phyloP scores from a whole-genome alignment of 257 asterid species.

The Fraxinus anomala region DNA sequence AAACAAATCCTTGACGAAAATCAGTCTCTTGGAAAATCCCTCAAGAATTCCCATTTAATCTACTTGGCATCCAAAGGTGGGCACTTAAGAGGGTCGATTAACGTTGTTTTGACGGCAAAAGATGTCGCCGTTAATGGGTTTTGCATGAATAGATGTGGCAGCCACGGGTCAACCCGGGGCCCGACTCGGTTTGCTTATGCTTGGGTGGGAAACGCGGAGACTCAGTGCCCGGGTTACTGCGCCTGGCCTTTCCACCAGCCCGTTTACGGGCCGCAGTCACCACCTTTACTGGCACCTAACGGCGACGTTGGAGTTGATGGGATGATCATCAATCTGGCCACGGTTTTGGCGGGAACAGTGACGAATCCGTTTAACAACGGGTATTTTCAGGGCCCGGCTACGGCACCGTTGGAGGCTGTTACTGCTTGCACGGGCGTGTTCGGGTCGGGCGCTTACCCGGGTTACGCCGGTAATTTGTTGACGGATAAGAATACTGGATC shows the following conservation, averaged over 20 bases:
- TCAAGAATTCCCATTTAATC: conserved; percentile 47
- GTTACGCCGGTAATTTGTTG: conserved; percentile 58
- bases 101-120: conserved; percentile 71
- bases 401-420: conserved; percentile 91
- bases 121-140: conserved; percentile 73
- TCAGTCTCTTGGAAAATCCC: conserved; percentile 54
- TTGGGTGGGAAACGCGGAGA: conserved; percentile 87
- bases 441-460: conserved; percentile 89
- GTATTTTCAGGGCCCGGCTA: conserved; percentile 77
- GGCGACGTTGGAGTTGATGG: conserved; percentile 89
- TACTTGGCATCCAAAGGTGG: conserved; percentile 69
- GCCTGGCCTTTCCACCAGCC: conserved; percentile 97
- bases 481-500: conserved; percentile 66
- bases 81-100: conserved; percentile 39
- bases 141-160: conserved; percentile 72
- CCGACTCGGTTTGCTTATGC: conserved; percentile 64
- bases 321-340: conserved; percentile 70
- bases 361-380: conserved; percentile 82
- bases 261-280: conserved; percentile 74
- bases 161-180: conserved; percentile 69
- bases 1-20: conserved; percentile 58
- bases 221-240: conserved; percentile 80
- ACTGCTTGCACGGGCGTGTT: conserved; percentile 77
- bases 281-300: conserved; percentile 74
- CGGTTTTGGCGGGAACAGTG: conserved; percentile 83